Evolutionary conservation across 148 eudicot genomes (phyloP).

Genomic region (Rhododendron ferrugineum): DNA sequence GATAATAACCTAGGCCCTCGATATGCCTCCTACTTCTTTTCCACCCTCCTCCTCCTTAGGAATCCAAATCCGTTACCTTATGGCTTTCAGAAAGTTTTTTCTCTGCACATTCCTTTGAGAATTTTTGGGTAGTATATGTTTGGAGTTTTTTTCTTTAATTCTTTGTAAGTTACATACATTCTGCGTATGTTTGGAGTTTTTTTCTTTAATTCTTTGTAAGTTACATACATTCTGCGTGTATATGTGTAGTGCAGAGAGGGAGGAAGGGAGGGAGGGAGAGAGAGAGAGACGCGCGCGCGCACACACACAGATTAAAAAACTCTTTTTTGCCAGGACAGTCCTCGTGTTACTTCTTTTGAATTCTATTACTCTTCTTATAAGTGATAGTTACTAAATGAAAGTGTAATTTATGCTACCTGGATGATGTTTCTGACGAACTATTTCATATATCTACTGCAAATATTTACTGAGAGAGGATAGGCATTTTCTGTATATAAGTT

Average conservation of each 20-base stretch:
- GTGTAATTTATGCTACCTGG: not conserved
- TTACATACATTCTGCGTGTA: too few relatives aligned
- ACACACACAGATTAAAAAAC: too few relatives aligned
- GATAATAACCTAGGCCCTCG: not conserved
- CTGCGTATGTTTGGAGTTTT: not conserved
- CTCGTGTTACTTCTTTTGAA: too few relatives aligned
- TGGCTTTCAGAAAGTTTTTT: not conserved
- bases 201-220: too few relatives aligned
- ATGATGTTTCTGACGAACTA: not conserved
- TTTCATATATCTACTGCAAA: not conserved
- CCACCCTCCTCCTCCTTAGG: not conserved
- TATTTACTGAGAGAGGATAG: not conserved
- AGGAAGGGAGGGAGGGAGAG: not conserved
- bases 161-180: too few relatives aligned
- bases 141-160: not conserved
- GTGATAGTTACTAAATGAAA: too few relatives aligned
- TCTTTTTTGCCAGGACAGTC: too few relatives aligned
- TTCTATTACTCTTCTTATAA: too few relatives aligned
- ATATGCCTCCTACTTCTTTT: not conserved
- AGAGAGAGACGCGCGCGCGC: too few relatives aligned
- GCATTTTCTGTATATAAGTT: not conserved
- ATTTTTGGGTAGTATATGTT: not conserved
- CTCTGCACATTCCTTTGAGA: not conserved
- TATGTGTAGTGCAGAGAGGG: not conserved
- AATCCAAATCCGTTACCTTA: not conserved